Evolutionary conservation across 2,329 filamentous ascomycete genomes (phyloP), one percentile per base, ranked within the genome.

Genomic region (Ambrosiella beaveri): DNA sequence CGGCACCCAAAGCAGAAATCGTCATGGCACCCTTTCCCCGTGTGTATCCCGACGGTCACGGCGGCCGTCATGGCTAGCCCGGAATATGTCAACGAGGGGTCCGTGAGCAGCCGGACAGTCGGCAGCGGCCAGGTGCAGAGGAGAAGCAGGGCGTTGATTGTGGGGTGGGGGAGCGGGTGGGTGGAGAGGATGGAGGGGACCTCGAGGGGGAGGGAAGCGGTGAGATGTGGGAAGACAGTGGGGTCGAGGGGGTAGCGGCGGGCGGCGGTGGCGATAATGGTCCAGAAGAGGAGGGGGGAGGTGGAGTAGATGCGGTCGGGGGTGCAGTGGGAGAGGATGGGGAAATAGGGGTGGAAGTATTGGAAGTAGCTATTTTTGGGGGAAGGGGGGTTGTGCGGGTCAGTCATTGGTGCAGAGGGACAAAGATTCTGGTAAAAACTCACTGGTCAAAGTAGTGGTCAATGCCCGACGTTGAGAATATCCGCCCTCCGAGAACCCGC

Each of bases 381-480:
- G 19, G 49, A 40, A 17, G 38, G 38, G 19, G 49, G 47, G 13
- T 49, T 47, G 19, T 27, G 40, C 27, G 6, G 39, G n/a, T 17
- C 7, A n/a, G n/a, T 2, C 17, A 19, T 36, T 7, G 15, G 12
- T n/a, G 1, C 44, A 47, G n/a, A 27, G 19, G 3, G 19, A 27
- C 19, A 27, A 27, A 27, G 19, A 27, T 27, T 27, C 19, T 27
- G 19, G 15, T 15, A 13, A 4, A 3, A 51, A 40, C 67, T 58
- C 62, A 76, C 72, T 74, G 76, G 59, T 75, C 70, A 64, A 79
- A 80, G 62, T 80, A 80, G 64, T 72, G 76, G 57, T 77, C 73
- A 57, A 80, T 74, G 49, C 80, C 76, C 47, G 75, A 73, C 0
- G 75, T 74, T 0, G 76, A 70, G 53, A 80, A 72, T 1, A 75